phyloP scores from a whole-genome alignment of 208 protist species.

The Wallacemonas rigidus region DNA sequence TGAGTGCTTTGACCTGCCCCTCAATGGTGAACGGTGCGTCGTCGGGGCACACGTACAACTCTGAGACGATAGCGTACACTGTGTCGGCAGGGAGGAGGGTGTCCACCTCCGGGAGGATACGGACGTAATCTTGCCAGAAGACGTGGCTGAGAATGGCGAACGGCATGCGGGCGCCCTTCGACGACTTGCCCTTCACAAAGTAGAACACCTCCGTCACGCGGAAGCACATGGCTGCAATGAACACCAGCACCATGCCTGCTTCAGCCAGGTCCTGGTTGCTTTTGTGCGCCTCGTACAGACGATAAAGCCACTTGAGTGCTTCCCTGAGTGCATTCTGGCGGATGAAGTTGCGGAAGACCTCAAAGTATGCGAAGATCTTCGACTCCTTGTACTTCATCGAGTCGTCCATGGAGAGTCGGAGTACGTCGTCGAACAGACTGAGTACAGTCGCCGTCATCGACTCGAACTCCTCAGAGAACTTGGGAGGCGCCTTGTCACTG shows the following conservation, averaged over 20 bases:
- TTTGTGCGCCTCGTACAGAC: slow-evolving; percentile 82
- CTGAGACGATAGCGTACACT: slow-evolving; percentile 75
- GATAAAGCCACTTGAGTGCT: slow-evolving; percentile 82
- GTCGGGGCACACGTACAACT: slow-evolving; percentile 79
- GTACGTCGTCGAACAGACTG: slow-evolving; percentile 83
- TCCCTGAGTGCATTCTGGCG: slow-evolving; percentile 81
- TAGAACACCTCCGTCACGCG: slow-evolving; percentile 90
- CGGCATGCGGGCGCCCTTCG: slow-evolving; percentile 77
- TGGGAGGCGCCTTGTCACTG: slow-evolving; percentile 28
- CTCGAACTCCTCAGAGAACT: slow-evolving; percentile 79
- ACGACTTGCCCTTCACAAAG: slow-evolving; percentile 61
- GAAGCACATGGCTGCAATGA: slow-evolving; percentile 84
- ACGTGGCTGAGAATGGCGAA: slow-evolving; percentile 67
- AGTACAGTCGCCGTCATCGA: slow-evolving; percentile 69
- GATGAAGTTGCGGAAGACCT: slow-evolving; percentile 81
- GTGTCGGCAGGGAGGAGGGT: slow-evolving; percentile 60
- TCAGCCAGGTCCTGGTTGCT: slow-evolving; percentile 69
- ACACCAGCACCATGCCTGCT: slow-evolving; percentile 86
- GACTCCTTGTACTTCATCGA: slow-evolving; percentile 87
- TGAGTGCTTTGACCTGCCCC: slow-evolving; percentile 78
- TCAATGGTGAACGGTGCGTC: slow-evolving; percentile 82
- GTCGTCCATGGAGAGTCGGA: slow-evolving; percentile 67
- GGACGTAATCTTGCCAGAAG: slow-evolving; percentile 93
- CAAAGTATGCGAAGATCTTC: slow-evolving; percentile 77
- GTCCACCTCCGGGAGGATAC: slow-evolving; percentile 82